Percentiles rank a stretch among this genome's conserved stretches.
These are phyloP conservation scores for Beauveria sp. DNA, from an alignment of 2,329 filamentous ascomycete species.

Conservation along the genomic window DNA sequence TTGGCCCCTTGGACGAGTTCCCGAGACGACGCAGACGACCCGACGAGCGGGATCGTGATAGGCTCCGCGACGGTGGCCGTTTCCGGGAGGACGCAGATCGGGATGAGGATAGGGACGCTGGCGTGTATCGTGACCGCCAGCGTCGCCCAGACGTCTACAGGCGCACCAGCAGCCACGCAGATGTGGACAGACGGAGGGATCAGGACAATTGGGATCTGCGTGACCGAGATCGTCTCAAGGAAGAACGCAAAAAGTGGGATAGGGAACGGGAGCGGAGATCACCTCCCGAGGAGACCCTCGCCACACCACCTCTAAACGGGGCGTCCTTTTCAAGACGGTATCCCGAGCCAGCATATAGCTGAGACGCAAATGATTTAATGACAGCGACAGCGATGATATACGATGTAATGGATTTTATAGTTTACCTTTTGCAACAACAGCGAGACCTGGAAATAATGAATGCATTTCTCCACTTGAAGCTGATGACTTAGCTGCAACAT, in stretches of 20 bases:
- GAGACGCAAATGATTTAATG: constrained; percentile 8
- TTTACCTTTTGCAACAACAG: background rate
- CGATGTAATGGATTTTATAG: background rate
- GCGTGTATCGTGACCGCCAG: constrained; percentile 23
- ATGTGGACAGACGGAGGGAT: constrained; percentile 36
- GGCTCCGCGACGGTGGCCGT: constrained; percentile 25
- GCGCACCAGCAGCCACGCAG: constrained; percentile 43
- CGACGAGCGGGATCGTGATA: constrained; percentile 31
- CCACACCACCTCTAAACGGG: constrained; percentile 24
- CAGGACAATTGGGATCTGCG: constrained; percentile 26
- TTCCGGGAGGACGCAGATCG: constrained; percentile 23
- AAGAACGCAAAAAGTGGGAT: constrained; percentile 26
- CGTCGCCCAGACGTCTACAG: constrained; percentile 34
- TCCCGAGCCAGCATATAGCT: constrained; percentile 27
- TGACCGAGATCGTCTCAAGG: constrained; percentile 24
- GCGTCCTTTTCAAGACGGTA: constrained; percentile 29
- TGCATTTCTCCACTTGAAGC: background rate
- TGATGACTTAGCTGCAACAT: background rate
- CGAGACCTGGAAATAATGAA: background rate
- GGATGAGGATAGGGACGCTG: constrained; percentile 25
- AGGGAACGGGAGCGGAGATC: constrained; percentile 24
- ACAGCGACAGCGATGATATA: constrained; percentile 1
- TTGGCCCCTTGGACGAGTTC: constrained; percentile 26
- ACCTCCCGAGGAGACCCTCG: constrained; percentile 21
- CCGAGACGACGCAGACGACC: constrained; percentile 24